Base-by-base conservation (phyloP, 306 rosid genomes). In the Luffa aegyptiaca region DNA sequence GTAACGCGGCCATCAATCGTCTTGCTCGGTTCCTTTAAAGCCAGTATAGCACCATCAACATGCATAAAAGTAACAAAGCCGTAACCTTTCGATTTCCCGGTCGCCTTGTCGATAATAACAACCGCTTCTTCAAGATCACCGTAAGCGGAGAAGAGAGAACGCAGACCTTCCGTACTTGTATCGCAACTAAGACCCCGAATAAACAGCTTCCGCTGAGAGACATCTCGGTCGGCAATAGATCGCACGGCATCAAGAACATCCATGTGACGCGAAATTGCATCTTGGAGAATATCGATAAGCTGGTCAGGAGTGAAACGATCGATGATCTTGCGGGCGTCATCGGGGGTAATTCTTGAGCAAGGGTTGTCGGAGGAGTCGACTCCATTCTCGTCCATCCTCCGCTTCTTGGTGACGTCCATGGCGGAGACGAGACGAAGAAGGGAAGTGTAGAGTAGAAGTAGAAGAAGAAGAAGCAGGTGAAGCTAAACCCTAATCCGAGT, bases 181-280 rank as follows among this genome's bases (percentile, higher is more conserved):
- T 96, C 99, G 92, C 97, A 96, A 1, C 99, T 97, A 16, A 96
- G 97, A 33, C 99, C 99, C 1, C 99, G 93, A 81, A 96, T 82
- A 84, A 96, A 96, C 41, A 96, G 90, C 90, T 96, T 96, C 4
- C 99, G 98, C 86, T 89, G 99, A 5, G 99, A 74, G 46, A 86
- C 82, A 45, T 93, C 99, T 2, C 90, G 57, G 62, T 96, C 98
- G 0, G 94, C 96, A 18, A 90, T 52, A 3, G 91, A 77, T 3
- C 99, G 89, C 8, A 86, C 96, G 39, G 98, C 87, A 49, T 88
- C 84, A 10, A 96, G 98, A 7, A 96, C 96, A 66, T 96, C 99
- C 1, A 76, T 35, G 79, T 96, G 98, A 74, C 90, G 96, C 3
- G 81, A 64, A n/a, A 84, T 84, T 33, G 99, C 99, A 31, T 87